These are phyloP conservation scores for Drechslerella dactyloides DNA, from an alignment of 2,329 filamentous ascomycete genomes.

Conservation along the genomic window DNA sequence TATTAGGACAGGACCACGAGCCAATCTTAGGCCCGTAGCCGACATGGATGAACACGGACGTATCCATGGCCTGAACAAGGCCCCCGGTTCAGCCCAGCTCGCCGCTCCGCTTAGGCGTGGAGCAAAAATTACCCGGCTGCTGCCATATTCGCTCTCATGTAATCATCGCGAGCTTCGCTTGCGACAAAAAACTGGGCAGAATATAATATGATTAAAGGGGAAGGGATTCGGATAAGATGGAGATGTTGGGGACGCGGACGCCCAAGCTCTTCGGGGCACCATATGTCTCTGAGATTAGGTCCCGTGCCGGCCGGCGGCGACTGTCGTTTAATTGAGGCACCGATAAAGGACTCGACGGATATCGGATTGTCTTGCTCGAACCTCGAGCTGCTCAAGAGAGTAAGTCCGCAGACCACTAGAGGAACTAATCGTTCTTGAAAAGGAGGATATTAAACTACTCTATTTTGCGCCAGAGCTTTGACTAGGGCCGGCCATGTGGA, in stretches of 20 bases:
- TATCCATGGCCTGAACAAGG: not conserved
- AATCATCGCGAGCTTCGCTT: not conserved
- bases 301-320: not conserved
- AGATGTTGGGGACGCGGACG: not conserved
- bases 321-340: constrained; percentile 5
- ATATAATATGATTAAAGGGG: not conserved
- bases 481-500: too few relatives aligned
- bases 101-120: constrained; percentile 5
- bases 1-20: not conserved
- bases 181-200: too few relatives aligned
- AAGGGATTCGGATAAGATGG: not conserved
- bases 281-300: not conserved
- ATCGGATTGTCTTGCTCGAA: too few relatives aligned
- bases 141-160: not conserved
- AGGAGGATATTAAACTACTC: not conserved
- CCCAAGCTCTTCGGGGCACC: not conserved
- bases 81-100: constrained; percentile 4
- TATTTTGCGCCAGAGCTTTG: not conserved
- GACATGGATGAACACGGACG: constrained; percentile 4
- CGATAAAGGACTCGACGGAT: not conserved
- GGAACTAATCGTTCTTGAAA: not conserved
- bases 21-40: not conserved
- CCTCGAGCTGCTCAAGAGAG: not conserved
- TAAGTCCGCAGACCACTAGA: not conserved
- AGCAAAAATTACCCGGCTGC: constrained; percentile 1